These are phyloP conservation scores for Globisporangium nodosum DNA, from an alignment of 352 stramenopile genomes.

Conservation along the genomic window DNA sequence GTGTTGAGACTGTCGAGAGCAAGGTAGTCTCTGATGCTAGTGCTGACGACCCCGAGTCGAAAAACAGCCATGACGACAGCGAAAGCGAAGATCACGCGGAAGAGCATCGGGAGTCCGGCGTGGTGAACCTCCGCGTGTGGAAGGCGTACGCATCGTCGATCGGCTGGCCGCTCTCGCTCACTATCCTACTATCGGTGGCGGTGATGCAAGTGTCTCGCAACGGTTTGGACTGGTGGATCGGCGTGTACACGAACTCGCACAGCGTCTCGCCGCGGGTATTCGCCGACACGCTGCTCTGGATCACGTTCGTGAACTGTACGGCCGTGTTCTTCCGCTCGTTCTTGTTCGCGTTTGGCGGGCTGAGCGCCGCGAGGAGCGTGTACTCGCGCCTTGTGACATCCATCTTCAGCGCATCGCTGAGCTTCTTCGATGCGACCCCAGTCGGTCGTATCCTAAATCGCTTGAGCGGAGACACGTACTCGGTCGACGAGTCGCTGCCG, in stretches of 20 bases:
- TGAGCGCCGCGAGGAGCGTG: constrained; percentile 56
- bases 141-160: constrained; percentile 48
- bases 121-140: constrained; percentile 56
- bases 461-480: constrained; percentile 77
- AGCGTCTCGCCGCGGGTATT: constrained; percentile 44
- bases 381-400: constrained; percentile 48
- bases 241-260: constrained; percentile 65
- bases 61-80: neutral
- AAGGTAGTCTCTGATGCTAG: neutral
- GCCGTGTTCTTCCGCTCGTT: constrained; percentile 74
- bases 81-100: constrained; percentile 11
- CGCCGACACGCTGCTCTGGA: constrained; percentile 48
- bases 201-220: constrained; percentile 81
- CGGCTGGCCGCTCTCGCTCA: constrained; percentile 34
- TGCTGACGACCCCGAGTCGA: neutral
- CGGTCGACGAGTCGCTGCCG: constrained; percentile 81
- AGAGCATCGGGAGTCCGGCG: constrained; percentile 60
- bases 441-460: constrained; percentile 70
- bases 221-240: constrained; percentile 80
- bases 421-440: constrained; percentile 70
- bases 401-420: constrained; percentile 50
- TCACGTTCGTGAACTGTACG: constrained; percentile 62
- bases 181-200: constrained; percentile 43
- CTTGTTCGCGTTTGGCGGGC: constrained; percentile 77
- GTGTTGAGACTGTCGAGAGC: neutral